These are phyloP conservation scores for Sporisorium sorghi DNA, from an alignment of 1,284 basidiomycete species.

Conservation along the genomic window DNA sequence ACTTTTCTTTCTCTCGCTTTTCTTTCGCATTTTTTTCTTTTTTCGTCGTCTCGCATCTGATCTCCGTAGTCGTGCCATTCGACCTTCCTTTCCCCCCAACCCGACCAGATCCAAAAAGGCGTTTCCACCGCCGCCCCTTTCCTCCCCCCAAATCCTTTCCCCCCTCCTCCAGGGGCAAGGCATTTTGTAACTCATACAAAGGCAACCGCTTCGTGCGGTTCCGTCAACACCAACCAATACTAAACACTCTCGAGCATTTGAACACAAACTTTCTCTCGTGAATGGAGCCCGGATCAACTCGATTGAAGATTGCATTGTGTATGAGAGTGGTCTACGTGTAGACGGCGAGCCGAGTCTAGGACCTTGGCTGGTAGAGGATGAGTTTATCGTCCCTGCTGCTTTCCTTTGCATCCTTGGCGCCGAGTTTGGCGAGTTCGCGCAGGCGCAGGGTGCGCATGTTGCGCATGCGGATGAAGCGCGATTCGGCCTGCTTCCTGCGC, in stretches of 20 bases:
- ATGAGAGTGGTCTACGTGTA: too few species aligned
- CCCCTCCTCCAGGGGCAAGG: background rate
- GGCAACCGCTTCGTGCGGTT: background rate
- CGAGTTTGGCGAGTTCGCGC: constrained; percentile 55
- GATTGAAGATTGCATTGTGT: too few species aligned
- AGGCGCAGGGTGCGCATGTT: constrained; percentile 44
- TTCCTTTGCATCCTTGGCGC: constrained; percentile 43
- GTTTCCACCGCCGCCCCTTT: background rate
- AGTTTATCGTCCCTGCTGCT: constrained; percentile 12
- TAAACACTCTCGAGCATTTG: constrained; percentile 25
- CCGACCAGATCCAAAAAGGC: constrained; percentile 52
- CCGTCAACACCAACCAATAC: constrained; percentile 1
- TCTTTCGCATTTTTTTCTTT: background rate
- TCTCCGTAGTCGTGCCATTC: constrained; percentile 12
- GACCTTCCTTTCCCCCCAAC: constrained; percentile 6
- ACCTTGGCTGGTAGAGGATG: constrained; percentile 46
- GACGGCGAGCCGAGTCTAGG: background rate
- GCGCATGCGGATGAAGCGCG: constrained; percentile 45
- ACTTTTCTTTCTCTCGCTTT: background rate
- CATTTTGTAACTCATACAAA: constrained; percentile 50
- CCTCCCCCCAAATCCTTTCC: constrained; percentile 3
- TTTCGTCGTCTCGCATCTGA: constrained; percentile 13
- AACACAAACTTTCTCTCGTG: background rate
- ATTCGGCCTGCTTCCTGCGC: constrained; percentile 37
- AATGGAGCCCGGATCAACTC: too few species aligned